These are phyloP conservation scores for Leccinum ochraceum DNA, from an alignment of 768 basidiomycete genomes.

Conservation along the genomic window DNA sequence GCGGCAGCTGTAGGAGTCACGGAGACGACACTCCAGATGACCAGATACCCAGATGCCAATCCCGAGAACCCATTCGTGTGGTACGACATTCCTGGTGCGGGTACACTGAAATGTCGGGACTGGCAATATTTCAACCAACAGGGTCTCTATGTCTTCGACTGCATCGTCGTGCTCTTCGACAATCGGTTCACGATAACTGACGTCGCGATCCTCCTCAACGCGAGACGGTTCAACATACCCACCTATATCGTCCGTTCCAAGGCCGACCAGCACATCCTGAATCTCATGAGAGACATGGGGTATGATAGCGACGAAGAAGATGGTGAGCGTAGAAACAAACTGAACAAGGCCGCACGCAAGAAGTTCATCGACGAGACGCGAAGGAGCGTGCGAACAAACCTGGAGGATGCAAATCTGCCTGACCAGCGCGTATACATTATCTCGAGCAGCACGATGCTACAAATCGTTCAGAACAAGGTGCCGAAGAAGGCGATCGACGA, in stretches of 20 bases:
- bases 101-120: constrained; percentile 32
- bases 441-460: constrained; percentile 10
- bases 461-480: too few relatives aligned
- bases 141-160: constrained; percentile 39
- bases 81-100: constrained; percentile 40
- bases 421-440: constrained; percentile 30
- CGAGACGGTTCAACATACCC: constrained; percentile 33
- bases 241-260: constrained; percentile 39
- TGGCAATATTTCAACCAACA: constrained; percentile 39
- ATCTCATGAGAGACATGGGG: constrained; percentile 26
- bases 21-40: constrained; percentile 30
- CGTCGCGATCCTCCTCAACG: constrained; percentile 34
- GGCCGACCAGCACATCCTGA: constrained; percentile 33
- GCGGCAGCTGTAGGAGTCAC: constrained; percentile 32
- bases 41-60: constrained; percentile 29
- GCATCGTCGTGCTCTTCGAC: constrained; percentile 35
- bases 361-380: constrained; percentile 26
- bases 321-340: constrained; percentile 4
- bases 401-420: constrained; percentile 21
- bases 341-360: constrained; percentile 18
- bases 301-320: constrained; percentile 24
- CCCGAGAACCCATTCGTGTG: constrained; percentile 28
- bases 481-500: too few relatives aligned
- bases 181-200: constrained; percentile 38
- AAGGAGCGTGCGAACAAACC: constrained; percentile 17